Base-by-base conservation (phyloP, 345 rosid species). In the Boechera stricta region DNA sequence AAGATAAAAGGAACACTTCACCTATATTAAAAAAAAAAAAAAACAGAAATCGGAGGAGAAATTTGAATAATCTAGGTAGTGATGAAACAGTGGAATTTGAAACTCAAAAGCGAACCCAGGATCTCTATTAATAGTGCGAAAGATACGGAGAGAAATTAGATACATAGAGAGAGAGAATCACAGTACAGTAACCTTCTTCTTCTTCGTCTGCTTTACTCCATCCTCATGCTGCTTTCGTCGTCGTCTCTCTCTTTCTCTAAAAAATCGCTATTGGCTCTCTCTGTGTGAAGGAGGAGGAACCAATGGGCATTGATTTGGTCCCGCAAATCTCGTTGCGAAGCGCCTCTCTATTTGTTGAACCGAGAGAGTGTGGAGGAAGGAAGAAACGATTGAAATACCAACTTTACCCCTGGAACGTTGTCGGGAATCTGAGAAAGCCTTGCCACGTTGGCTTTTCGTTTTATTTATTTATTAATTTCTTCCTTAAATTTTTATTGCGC, bases 281-380 rank as follows among this genome's bases (percentile, higher is more conserved):
- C 42, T 45, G 55, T 5, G 68, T 32, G 60, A 13, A 15, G n/a
- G 32, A 13, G 10, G 39, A 78, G 75, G 85, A 83, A 79, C 79
- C 74, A 51, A 69, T 64, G 77, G 61, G 64, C 67, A 41, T 38
- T 66, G 79, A 47, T 74, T 74, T 74, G 81, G 77, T 72, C 77
- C 85, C 83, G 79, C 73, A 57, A 62, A 71, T 83, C 79, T 67
- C 87, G 69, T 71, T 81, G 52, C 64, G 75, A 74, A 74, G 75
- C 83, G 82, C 69, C 77, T 18, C 47, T 56, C 68, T 47, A 55
- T 63, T 62, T 49, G 72, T 47, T 36, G 64, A 69, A 26, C 11
- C 42, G 60, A 35, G 71, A 45, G 66, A 77, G 69, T 54, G 79
- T 63, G 68, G 49, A 63, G 75, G 52, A 38, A 29, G 18, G 58